Base-by-base conservation (phyloP, 2,329 filamentous ascomycete genomes). In the Colletotrichum sojae region DNA sequence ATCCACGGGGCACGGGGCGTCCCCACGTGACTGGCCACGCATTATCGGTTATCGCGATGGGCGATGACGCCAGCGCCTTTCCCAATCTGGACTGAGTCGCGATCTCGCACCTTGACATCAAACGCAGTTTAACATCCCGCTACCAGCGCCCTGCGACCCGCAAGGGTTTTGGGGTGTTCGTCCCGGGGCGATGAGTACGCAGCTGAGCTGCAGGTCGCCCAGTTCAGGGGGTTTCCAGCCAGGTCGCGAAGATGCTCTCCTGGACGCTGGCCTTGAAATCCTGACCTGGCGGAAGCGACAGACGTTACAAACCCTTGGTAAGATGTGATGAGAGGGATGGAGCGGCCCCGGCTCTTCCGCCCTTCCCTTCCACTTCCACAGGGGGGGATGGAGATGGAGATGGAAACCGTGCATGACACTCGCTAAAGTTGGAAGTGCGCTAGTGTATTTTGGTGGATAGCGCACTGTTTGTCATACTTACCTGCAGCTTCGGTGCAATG, bases 391-490 rank as follows among this genome's bases (percentile, higher is more conserved):
- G n/a, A n/a, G n/a, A 43, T 27, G 52, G 57, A 52, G 58, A 51
- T 40, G 46, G 60, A 55, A 52, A 45, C 54, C 31, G 18, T 18
- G 12, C n/a, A 39, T 27, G 18, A 55, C 12, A n/a, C 59, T 54
- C 59, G 40, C 65, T 54, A 15, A 59, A 64, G 40, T 49, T 48
- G 60, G 54, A 68, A 59, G 15, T 13, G 18, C 61, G 40, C 66
- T 69, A 69, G 66, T 49, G 39, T 40, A 18, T 4, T 36, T 59
- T 39, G 13, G 66, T 55, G 49, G 49, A 31, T 66, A 22, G 25
- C 25, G 66, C 66, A 60, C 62, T 66, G 61, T 69, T 69, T 69
- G 66, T 69, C 66, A 69, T 69, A 55, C 55, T 22, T 55, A 45
- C 54, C 31, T 56, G 66, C 66, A 66, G 66, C 55, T 66, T 62